Evolutionary conservation across 148 eudicot species (phyloP).

Genomic region (Rhododendron ferrugineum): DNA sequence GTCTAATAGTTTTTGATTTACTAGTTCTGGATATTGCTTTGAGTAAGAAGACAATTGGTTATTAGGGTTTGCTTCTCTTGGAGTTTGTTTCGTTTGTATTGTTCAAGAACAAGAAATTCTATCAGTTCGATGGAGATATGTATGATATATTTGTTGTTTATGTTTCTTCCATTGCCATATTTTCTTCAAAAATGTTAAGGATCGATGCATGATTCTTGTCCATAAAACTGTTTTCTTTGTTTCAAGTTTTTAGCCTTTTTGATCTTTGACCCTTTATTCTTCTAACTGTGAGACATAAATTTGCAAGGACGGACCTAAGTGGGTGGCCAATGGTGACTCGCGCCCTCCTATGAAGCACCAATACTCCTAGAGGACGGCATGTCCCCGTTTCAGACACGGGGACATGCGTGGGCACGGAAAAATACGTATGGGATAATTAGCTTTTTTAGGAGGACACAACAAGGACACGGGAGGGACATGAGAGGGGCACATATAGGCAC

Average conservation of each 20-base stretch:
- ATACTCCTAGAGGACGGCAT: background rate
- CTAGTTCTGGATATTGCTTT: background rate
- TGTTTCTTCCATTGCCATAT: background rate
- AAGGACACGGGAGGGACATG: too few species aligned
- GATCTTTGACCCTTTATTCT: background rate
- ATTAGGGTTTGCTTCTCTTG: background rate
- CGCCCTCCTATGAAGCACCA: background rate
- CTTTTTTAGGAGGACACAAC: background rate
- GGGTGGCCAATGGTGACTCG: background rate
- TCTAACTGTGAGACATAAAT: background rate
- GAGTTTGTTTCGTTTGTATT: background rate
- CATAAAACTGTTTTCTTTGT: too few species aligned
- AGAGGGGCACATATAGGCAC: background rate
- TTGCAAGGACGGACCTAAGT: background rate
- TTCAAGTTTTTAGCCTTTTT: background rate
- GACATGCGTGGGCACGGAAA: background rate
- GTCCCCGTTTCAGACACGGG: background rate
- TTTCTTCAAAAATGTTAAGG: background rate
- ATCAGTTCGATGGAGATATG: background rate
- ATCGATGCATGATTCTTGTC: too few species aligned
- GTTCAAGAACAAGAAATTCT: background rate
- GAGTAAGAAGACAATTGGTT: background rate
- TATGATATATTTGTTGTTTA: background rate
- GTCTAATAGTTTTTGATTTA: background rate
- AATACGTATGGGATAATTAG: background rate